These are phyloP conservation scores for Daldinia vernicosa DNA, from an alignment of 495 filamentous ascomycete genomes.

Conservation along the genomic window DNA sequence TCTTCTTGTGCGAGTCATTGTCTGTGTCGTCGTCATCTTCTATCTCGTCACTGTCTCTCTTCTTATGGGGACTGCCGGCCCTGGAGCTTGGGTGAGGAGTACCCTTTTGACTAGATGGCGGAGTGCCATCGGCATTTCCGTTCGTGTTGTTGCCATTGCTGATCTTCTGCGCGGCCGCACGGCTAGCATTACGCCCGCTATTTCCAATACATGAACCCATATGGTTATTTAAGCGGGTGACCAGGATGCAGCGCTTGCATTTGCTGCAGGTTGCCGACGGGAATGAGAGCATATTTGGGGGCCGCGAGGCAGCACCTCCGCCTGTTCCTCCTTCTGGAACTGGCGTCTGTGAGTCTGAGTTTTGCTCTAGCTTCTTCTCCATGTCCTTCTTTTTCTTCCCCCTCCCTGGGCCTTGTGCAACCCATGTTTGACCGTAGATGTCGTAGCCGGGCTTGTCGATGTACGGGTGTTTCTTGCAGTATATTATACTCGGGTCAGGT, in stretches of 20 bases:
- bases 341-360: constrained; percentile 59
- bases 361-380: constrained; percentile 63
- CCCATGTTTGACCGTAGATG: constrained; percentile 82
- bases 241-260: constrained; percentile 63
- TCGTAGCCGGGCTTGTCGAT: constrained; percentile 78
- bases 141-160: constrained; percentile 60
- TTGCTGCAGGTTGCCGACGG: constrained; percentile 67
- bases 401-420: constrained; percentile 60
- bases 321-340: constrained; percentile 54
- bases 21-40: constrained; percentile 62
- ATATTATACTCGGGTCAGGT: constrained; percentile 69
- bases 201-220: constrained; percentile 83
- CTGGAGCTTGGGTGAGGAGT: constrained; percentile 65
- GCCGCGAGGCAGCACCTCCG: constrained; percentile 52
- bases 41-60: constrained; percentile 60
- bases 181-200: constrained; percentile 71
- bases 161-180: constrained; percentile 65
- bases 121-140: constrained; percentile 61
- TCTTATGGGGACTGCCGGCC: constrained; percentile 55
- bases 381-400: constrained; percentile 69
- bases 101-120: constrained; percentile 65
- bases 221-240: constrained; percentile 73
- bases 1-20: constrained; percentile 59
- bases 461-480: constrained; percentile 80
- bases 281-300: constrained; percentile 66